phyloP scores from a whole-genome alignment of 495 filamentous ascomycete genomes.

The Pyrenula aspistea region DNA sequence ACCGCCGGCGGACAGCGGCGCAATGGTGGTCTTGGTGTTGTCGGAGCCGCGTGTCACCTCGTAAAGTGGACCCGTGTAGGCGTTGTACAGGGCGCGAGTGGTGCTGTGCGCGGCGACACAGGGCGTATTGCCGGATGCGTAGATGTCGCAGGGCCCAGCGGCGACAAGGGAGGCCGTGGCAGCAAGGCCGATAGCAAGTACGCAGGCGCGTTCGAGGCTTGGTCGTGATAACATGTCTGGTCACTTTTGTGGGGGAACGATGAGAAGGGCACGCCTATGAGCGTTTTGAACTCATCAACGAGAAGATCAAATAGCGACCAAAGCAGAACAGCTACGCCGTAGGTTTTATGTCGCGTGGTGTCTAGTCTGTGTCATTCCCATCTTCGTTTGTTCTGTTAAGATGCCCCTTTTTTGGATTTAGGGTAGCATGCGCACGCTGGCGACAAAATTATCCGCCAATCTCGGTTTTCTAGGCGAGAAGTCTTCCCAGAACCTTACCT shows the following conservation, averaged over 20 bases:
- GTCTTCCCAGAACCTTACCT: not conserved
- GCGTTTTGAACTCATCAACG: not conserved
- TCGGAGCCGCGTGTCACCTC: slow-evolving; percentile 43
- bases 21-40: slow-evolving; percentile 27
- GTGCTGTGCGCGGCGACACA: slow-evolving; percentile 49
- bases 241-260: slow-evolving; percentile 4
- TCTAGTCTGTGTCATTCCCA: not conserved
- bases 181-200: slow-evolving; percentile 26
- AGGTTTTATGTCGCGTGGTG: not conserved
- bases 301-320: not conserved
- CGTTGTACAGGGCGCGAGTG: slow-evolving; percentile 43
- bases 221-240: slow-evolving; percentile 24
- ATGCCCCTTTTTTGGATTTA: not conserved
- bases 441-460: not conserved
- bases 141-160: slow-evolving; percentile 45
- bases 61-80: slow-evolving; percentile 38
- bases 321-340: not conserved
- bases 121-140: slow-evolving; percentile 35
- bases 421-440: not conserved
- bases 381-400: not conserved
- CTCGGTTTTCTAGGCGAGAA: not conserved
- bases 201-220: slow-evolving; percentile 18
- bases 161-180: slow-evolving; percentile 26
- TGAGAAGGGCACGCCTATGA: not conserved
- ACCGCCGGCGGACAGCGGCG: slow-evolving; percentile 36